phyloP scores from a whole-genome alignment of 1,284 basidiomycete species.

The Moesziomyces parantarcticus region DNA sequence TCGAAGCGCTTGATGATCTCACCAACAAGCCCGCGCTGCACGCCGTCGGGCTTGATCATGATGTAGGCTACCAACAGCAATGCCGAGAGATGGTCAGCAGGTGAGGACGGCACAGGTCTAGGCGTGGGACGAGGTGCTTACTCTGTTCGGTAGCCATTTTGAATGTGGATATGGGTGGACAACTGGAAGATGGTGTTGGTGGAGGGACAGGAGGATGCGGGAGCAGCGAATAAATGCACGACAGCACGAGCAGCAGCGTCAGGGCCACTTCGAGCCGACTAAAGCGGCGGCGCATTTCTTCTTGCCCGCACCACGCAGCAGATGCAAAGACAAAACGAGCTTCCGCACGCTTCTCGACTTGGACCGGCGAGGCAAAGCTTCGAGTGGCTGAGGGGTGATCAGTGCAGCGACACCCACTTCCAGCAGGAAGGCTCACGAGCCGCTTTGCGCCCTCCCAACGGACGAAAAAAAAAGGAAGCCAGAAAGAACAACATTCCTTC shows the following conservation, averaged over 20 bases:
- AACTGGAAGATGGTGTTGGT: constrained; percentile 12
- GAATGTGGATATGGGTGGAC: constrained; percentile 15
- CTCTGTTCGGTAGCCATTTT: constrained; percentile 66
- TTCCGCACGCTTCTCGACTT: no score
- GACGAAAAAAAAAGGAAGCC: no score
- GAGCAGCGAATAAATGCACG: constrained; percentile 9
- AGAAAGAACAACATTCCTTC: no score
- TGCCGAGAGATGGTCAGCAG: constrained; percentile 1
- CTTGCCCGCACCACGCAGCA: no score
- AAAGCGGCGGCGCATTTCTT: constrained; percentile 14
- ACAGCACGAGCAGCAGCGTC: constrained; percentile 14
- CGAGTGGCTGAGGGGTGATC: no score
- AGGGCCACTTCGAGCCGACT: constrained; percentile 16
- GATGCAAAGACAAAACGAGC: no score
- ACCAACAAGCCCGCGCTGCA: constrained; percentile 64
- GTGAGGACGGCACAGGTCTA: neutral
- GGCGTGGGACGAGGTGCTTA: constrained; percentile 18
- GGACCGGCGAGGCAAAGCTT: no score
- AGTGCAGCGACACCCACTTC: no score
- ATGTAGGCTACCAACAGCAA: constrained; percentile 53
- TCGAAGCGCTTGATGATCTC: constrained; percentile 67
- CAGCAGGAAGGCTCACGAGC: no score
- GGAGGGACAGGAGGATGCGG: constrained; percentile 4
- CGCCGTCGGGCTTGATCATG: constrained; percentile 68
- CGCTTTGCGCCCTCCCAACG: no score